Percentiles rank a stretch among this genome's conserved stretches.
These are phyloP conservation scores for Claviceps spartinae DNA, from an alignment of 2,329 filamentous ascomycete genomes.

Conservation along the genomic window DNA sequence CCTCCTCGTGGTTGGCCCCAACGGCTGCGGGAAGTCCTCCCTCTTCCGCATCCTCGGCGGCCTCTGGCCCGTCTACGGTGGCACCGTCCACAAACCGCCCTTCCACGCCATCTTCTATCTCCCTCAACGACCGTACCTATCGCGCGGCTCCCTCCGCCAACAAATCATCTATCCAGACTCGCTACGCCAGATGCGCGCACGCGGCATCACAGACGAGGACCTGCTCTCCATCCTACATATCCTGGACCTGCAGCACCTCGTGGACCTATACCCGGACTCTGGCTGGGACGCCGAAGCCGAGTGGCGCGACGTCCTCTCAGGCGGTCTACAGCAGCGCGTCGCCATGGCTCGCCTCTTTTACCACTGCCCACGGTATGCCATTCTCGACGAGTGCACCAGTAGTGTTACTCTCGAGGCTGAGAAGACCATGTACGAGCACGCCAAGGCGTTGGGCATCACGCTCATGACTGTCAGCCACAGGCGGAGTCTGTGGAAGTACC, in stretches of 20 bases:
- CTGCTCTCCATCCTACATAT: conserved; percentile 62
- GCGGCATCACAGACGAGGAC: conserved; percentile 69
- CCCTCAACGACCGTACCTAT: conserved; percentile 87
- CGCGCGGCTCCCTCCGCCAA: conserved; percentile 80
- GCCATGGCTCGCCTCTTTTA: conserved; percentile 96
- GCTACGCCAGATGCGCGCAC: conserved; percentile 72
- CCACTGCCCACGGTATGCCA: conserved; percentile 83
- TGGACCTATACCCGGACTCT: conserved; percentile 53
- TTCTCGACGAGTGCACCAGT: conserved; percentile 92
- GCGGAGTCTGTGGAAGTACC: conserved; percentile 90
- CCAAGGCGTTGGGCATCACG: conserved; percentile 81
- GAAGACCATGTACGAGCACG: conserved; percentile 92
- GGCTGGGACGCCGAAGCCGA: conserved; percentile 93
- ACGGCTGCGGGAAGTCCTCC: conserved; percentile 92
- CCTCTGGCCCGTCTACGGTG: conserved; percentile 94
- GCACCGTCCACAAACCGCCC: conserved; percentile 79
- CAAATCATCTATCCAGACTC: conserved; percentile 95
- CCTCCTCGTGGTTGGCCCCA: conserved; percentile 86
- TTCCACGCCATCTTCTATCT: conserved; percentile 97
- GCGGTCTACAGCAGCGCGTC: conserved; percentile 86
- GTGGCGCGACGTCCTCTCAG: conserved; percentile 89
- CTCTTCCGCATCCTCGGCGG: conserved; percentile 94
- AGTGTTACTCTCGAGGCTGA: conserved; percentile 93
- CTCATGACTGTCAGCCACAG: conserved; percentile 94
- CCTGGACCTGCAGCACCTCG: conserved; percentile 71